Evolutionary conservation across 345 rosid species (phyloP), one percentile per base, ranked within the genome.

Genomic region (Melaleuca alternifolia): DNA sequence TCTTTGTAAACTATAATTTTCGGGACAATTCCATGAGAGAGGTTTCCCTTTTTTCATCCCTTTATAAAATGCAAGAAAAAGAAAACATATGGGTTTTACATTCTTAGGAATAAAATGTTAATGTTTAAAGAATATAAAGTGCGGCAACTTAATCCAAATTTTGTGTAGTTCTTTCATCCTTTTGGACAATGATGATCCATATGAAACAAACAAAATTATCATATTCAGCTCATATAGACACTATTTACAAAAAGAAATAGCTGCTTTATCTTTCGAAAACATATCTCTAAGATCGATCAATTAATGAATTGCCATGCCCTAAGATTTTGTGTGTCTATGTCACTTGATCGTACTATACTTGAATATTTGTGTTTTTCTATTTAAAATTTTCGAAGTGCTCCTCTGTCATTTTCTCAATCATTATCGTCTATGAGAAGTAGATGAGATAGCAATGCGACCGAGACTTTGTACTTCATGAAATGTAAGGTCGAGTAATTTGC

Each of bases 181-280:
- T 33, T 4, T 59, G 71, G 71, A 59, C 2, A 59, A 59, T n/a
- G 33, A 59, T 59, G 71, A 59, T 59, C n/a, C n/a, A n/a, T n/a
- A 59, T 59, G 37, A n/a, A n/a, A 59, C 5, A 3, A 59, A 6
- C 1, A 59, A 59, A n/a, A 8, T 59, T n/a, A n/a, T 59, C 30
- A n/a, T 59, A n/a, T 59, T n/a, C 37, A n/a, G 14, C 9, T n/a
- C 20, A 6, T 59, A n/a, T n/a, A 12, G 18, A n/a, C 18, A 59
- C n/a, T 59, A 13, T 13, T 59, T 59, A 59, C 2, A 33, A 59
- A 59, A 59, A 4, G 13, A 59, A 59, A 59, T 59, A 59, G 71
- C 4, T 13, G 18, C 65, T 59, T 59, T 59, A 59, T 59, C 1
- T 6, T 59, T n/a, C 6, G 0, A 1, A 0, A 59, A 33, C 16